Evolutionary conservation across 441 rosid species (phyloP), one percentile per base, ranked within the genome.

Genomic region (Raphanus hybrid): DNA sequence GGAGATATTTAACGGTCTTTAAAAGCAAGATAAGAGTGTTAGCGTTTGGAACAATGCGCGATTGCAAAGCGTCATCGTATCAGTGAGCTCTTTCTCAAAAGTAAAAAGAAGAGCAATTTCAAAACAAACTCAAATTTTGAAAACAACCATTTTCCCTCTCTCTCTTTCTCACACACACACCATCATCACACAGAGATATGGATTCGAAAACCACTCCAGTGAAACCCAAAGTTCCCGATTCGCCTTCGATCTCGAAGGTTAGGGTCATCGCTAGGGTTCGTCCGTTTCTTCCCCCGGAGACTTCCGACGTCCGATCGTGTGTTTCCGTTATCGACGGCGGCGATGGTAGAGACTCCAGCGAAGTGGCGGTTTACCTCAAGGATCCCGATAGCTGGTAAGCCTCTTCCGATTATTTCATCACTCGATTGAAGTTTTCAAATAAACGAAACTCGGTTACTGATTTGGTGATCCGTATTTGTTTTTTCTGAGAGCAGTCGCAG

Each of bases 181-280:
- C 26, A 23, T 23, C 23, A 16, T 15, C 27, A 75, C 43, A 11
- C 73, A 58, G 50, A 57, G 54, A 54, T 6, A 63, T 75, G 75
- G 80, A 82, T 50, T 59, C 76, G 3, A 48, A 69, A 57, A 6
- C 64, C 11, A 54, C 59, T 54, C 67, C 71, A 70, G 48, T 75
- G 4, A 48, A 69, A 57, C 7, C 64, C 58, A 70, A 70, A 59
- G 37, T 71, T 58, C 26, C 35, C 57, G 66, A 68, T 43, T 20
- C 80, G 0, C 71, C 68, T 78, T 76, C 79, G 54, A 55, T 80
- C 65, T 84, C 91, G 0, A 88, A 85, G 67, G 81, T 93, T 14
- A 84, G 95, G 62, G 96, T 95, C 11, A 80, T 88, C 0, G 85
- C 84, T 4, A 80, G 99, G 55, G 90, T 90, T 32, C 95, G 97